These are phyloP conservation scores for Macrolepiota albuminosa DNA, from an alignment of 768 basidiomycete species.

Conservation along the genomic window DNA sequence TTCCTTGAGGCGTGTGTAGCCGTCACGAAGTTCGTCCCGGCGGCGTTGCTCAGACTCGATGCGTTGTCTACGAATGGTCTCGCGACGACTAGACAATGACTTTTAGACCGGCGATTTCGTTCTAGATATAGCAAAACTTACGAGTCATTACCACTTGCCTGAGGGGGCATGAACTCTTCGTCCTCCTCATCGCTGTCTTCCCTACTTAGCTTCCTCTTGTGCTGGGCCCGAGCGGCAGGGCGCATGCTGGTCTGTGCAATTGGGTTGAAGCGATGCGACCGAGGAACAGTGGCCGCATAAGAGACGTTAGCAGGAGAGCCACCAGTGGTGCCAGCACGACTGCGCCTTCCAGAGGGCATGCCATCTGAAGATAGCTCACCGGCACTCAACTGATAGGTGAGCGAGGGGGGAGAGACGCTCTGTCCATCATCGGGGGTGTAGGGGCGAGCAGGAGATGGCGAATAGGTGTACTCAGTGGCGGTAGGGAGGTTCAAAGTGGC, in stretches of 20 bases:
- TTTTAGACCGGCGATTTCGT: background rate
- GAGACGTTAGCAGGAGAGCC: conserved; percentile 51
- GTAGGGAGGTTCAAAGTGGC: conserved; percentile 50
- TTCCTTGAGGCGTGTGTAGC: conserved; percentile 87
- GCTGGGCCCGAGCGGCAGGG: conserved; percentile 42
- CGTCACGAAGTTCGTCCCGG: conserved; percentile 89
- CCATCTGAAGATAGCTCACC: conserved; percentile 76
- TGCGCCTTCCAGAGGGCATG: conserved; percentile 56
- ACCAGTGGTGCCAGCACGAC: conserved; percentile 41
- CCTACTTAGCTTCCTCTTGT: conserved; percentile 39
- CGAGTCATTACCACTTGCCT: conserved; percentile 47
- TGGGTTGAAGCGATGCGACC: conserved; percentile 79
- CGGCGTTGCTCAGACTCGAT: conserved; percentile 93
- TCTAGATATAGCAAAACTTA: conserved; percentile 23
- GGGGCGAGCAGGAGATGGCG: conserved; percentile 55
- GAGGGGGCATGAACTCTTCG: conserved; percentile 65
- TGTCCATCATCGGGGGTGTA: conserved; percentile 63
- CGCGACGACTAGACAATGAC: conserved; percentile 54
- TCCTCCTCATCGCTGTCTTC: conserved; percentile 71
- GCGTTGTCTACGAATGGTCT: conserved; percentile 87
- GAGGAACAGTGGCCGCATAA: conserved; percentile 57
- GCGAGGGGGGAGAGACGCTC: conserved; percentile 66
- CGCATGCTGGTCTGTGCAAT: conserved; percentile 55
- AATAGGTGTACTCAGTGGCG: conserved; percentile 53
- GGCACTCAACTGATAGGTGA: conserved; percentile 61